These are phyloP conservation scores for Xylona heveae DNA, from an alignment of 495 filamentous ascomycete species.

Conservation along the genomic window DNA sequence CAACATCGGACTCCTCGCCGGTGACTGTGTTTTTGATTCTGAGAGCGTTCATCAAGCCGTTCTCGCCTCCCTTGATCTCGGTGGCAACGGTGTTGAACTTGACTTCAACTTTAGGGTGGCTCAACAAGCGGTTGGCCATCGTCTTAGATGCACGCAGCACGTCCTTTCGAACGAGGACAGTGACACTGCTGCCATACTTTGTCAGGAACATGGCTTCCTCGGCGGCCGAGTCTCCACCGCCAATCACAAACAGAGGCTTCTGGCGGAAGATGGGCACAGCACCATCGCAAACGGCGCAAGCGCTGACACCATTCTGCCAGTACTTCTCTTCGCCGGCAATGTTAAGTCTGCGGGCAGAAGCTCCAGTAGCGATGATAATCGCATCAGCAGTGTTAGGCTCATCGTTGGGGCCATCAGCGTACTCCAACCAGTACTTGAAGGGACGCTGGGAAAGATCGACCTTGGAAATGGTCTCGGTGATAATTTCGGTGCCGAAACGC, in stretches of 20 bases:
- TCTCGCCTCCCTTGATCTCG: constrained; percentile 67
- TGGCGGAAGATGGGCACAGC: constrained; percentile 94
- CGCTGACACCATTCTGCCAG: constrained; percentile 93
- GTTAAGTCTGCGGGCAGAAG: constrained; percentile 63
- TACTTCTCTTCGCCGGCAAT: constrained; percentile 81
- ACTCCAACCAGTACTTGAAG: constrained; percentile 82
- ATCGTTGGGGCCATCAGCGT: constrained; percentile 41
- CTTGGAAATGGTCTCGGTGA: constrained; percentile 75
- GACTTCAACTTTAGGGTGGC: constrained; percentile 76
- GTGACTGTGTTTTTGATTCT: constrained; percentile 57
- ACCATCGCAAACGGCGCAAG: constrained; percentile 94
- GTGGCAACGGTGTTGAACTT: constrained; percentile 60
- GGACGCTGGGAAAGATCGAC: constrained; percentile 71
- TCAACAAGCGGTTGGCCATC: constrained; percentile 70
- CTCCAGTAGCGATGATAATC: constrained; percentile 88
- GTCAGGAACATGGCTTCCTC: constrained; percentile 96
- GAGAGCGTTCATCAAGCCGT: constrained; percentile 70
- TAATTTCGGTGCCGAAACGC: constrained; percentile 76
- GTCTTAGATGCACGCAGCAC: constrained; percentile 70
- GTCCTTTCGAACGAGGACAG: constrained; percentile 75
- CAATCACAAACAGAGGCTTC: constrained; percentile 88
- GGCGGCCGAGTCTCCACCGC: constrained; percentile 89
- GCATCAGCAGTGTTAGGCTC: constrained; percentile 64
- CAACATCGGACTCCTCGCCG: constrained; percentile 57
- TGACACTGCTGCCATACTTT: constrained; percentile 90